Evolutionary conservation across 345 rosid genomes (phyloP).

Genomic region (Draba incana): DNA sequence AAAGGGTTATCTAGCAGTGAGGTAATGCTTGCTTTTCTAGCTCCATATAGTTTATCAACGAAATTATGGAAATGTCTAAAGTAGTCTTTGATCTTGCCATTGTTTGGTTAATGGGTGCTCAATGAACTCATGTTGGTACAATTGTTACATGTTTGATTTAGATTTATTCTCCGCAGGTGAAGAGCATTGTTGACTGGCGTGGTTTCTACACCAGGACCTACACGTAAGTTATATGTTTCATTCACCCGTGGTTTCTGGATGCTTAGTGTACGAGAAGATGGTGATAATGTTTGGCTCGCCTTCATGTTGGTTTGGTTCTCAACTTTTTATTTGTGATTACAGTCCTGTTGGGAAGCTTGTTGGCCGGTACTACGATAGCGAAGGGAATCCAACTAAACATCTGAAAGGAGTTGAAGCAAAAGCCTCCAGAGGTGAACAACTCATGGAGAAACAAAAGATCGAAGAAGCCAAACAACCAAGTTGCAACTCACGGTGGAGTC

Average conservation of each 20-base stretch:
- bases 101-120: background rate
- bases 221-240: constrained; percentile 56
- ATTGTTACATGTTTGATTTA: constrained; percentile 28
- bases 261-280: background rate
- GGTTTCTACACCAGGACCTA: constrained; percentile 83
- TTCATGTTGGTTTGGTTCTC: constrained; percentile 5
- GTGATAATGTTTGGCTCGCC: background rate
- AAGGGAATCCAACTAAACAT: constrained; percentile 83
- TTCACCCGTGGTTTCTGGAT: constrained; percentile 5
- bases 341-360: constrained; percentile 87
- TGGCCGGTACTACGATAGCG: constrained; percentile 78
- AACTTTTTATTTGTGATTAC: constrained; percentile 33
- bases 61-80: background rate
- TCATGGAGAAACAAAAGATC: constrained; percentile 80
- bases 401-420: constrained; percentile 94
- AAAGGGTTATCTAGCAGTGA: constrained; percentile 76
- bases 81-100: constrained; percentile 13
- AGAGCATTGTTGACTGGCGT: constrained; percentile 90
- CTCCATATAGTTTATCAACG: constrained; percentile 6
- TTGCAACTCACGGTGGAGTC: constrained; percentile 97
- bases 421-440: constrained; percentile 91
- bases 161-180: constrained; percentile 54
- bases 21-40: constrained; percentile 47
- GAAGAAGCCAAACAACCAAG: constrained; percentile 89
- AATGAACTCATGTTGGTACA: constrained; percentile 19